phyloP scores from a whole-genome alignment of 2,329 filamentous ascomycete genomes.

The Kalaharituber pfeilii region DNA sequence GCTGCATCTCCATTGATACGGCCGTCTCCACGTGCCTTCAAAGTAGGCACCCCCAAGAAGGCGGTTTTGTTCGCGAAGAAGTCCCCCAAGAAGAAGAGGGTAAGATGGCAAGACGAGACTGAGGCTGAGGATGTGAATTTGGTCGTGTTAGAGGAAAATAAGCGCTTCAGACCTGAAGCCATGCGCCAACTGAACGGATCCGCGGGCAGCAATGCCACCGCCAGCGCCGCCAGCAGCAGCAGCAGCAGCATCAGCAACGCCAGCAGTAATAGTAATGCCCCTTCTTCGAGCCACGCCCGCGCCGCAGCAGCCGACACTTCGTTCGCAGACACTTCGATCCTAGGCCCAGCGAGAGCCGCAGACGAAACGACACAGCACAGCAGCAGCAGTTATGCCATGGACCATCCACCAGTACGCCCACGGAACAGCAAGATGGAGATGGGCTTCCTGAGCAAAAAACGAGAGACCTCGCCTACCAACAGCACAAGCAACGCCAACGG shows the following conservation, averaged over 20 bases:
- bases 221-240: neutral
- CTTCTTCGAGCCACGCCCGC: conserved; percentile 4
- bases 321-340: conserved; percentile 2
- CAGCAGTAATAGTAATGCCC: neutral
- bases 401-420: conserved; percentile 14
- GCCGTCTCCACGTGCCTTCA: conserved; percentile 15
- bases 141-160: neutral
- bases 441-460: conserved; percentile 18
- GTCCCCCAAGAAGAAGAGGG: conserved; percentile 46
- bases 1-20: conserved; percentile 30
- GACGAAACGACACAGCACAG: conserved; percentile 9
- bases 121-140: neutral
- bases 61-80: conserved; percentile 33
- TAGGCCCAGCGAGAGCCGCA: conserved; percentile 6
- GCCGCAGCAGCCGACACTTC: neutral
- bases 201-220: too few species aligned
- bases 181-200: neutral
- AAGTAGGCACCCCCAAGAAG: conserved; percentile 21
- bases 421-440: conserved; percentile 16
- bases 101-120: conserved; percentile 79
- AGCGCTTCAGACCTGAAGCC: neutral
- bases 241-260: neutral
- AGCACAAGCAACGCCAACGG: conserved; percentile 3
- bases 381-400: conserved; percentile 6
- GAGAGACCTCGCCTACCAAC: conserved; percentile 7